phyloP scores from a whole-genome alignment of 2,329 filamentous ascomycete species.

The Didymella sp. region DNA sequence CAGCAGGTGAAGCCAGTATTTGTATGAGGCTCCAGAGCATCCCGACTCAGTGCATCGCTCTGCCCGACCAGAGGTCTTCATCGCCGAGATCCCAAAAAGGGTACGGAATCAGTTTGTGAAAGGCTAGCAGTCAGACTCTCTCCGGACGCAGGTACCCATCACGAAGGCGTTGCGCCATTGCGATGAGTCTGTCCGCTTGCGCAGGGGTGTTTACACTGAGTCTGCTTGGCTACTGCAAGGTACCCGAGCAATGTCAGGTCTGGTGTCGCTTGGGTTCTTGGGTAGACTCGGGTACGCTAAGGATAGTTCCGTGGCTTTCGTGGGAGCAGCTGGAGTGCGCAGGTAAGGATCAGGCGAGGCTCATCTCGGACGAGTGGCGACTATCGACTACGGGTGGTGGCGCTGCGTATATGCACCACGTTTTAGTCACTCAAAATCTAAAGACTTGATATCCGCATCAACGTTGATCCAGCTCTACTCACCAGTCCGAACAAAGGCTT shows the following conservation, averaged over 20 bases:
- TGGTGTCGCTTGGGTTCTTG: not conserved
- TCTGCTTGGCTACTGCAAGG: not conserved
- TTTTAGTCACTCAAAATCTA: not conserved
- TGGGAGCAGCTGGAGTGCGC: not conserved
- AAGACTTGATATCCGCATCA: too few relatives aligned
- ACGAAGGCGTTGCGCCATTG: not conserved
- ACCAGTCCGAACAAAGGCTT: too few relatives aligned
- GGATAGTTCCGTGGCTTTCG: not conserved
- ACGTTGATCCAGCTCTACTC: too few relatives aligned
- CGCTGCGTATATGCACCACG: not conserved
- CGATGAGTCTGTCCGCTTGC: not conserved
- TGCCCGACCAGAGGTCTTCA: not conserved
- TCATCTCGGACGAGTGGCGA: not conserved
- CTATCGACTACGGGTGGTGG: constrained; percentile 1
- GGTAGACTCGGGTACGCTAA: not conserved
- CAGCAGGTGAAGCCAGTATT: not conserved
- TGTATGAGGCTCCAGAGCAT: not conserved
- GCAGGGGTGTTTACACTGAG: not conserved
- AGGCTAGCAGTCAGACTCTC: not conserved
- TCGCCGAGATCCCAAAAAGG: not conserved
- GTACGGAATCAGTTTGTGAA: not conserved
- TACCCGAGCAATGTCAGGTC: not conserved
- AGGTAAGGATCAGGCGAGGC: not conserved
- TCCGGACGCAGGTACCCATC: not conserved
- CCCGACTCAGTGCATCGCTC: not conserved